Base-by-base conservation (phyloP, 2,329 filamentous ascomycete species). In the Cladobotryum protrusum region DNA sequence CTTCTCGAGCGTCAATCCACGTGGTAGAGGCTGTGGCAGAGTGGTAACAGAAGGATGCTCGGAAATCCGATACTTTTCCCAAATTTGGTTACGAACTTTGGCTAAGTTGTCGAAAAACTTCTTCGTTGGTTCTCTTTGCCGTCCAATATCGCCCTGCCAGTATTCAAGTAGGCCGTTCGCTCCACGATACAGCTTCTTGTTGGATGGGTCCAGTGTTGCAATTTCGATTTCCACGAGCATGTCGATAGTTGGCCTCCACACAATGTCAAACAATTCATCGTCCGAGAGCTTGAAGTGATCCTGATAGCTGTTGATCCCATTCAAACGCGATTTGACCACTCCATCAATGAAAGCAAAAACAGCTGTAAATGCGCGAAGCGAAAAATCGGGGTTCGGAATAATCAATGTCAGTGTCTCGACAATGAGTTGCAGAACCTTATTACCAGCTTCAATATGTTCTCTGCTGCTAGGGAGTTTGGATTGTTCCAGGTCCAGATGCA, bases 211-310 rank as follows among this genome's bases (percentile, higher is more conserved):
- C 32, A 34, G 15, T 35, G 15, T 17, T 36, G n/a, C 15, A 17
- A 5, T 15, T 33, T 29, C 1, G 24, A 40, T 37, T 37, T 18
- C 49, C 43, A 39, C 13, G 15, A 52, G 24, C 49, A 52, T 42
- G 45, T 17, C 13, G 14, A 24, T 18, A 5, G 49, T 52, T 33
- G 45, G 49, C 41, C 45, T 4, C 49, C 49, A 52, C 5, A 52
- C 13, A 9, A 32, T 44, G 2, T 52, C 29, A 33, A 24, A 49
- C 3, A 52, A 14, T n/a, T 37, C 24, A 24, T 49, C 19, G 32
- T 52, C 46, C 2, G 49, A 48, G 34, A 42, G 20, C 11, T 42
- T n/a, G 29, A 17, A 20, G 5, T 32, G 17, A 20, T 45, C 46
- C 18, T 52, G 49, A 15, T 49, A 49, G 34, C n/a, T 29, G 14